Evolutionary conservation across 2,329 filamentous ascomycete genomes (phyloP).

Genomic region (Venturia carpophila): DNA sequence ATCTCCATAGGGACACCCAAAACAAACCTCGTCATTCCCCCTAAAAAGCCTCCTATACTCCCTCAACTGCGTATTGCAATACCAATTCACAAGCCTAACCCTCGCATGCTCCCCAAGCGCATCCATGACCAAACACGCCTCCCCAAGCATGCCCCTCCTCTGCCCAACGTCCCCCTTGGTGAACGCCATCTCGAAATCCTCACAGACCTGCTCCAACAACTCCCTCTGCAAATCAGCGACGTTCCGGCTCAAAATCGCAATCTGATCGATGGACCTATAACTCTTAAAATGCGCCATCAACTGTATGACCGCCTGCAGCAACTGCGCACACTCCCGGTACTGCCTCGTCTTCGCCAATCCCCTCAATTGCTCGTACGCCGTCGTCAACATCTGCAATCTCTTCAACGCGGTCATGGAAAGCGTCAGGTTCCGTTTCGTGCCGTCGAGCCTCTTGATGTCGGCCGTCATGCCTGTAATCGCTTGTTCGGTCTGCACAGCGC

Average conservation of each 20-base stretch:
- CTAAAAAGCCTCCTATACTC: slow-evolving; percentile 95
- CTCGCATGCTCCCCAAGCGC: slow-evolving; percentile 83
- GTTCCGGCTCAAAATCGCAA: slow-evolving; percentile 83
- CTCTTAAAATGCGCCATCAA: slow-evolving; percentile 98
- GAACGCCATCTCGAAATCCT: slow-evolving; percentile 95
- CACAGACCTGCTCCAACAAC: slow-evolving; percentile 93
- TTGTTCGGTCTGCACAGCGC: slow-evolving; percentile 86
- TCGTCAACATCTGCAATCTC: slow-evolving; percentile 95
- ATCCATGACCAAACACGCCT: slow-evolving; percentile 91
- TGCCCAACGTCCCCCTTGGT: slow-evolving; percentile 73
- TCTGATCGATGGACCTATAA: slow-evolving; percentile 96
- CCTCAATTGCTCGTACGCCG: slow-evolving; percentile 92
- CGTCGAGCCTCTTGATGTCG: slow-evolving; percentile 94
- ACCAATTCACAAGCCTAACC: slow-evolving; percentile 82
- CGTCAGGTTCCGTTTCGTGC: slow-evolving; percentile 92
- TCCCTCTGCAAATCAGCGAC: slow-evolving; percentile 91
- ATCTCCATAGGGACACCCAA: slow-evolving; percentile 11
- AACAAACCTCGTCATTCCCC: slow-evolving; percentile 70
- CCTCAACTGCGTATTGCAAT: slow-evolving; percentile 91
- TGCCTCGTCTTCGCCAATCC: slow-evolving; percentile 77
- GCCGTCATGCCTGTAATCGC: slow-evolving; percentile 98
- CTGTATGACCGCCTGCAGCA: slow-evolving; percentile 91
- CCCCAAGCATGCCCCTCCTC: slow-evolving; percentile 63
- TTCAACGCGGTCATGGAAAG: slow-evolving; percentile 97
- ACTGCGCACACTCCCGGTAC: slow-evolving; percentile 87